A percentile compares a stretch with the other conserved stretches of the same genome.
Conservation (phyloP, 345 rosid species). For the Diplotaxis tenuifolia region DNA sequence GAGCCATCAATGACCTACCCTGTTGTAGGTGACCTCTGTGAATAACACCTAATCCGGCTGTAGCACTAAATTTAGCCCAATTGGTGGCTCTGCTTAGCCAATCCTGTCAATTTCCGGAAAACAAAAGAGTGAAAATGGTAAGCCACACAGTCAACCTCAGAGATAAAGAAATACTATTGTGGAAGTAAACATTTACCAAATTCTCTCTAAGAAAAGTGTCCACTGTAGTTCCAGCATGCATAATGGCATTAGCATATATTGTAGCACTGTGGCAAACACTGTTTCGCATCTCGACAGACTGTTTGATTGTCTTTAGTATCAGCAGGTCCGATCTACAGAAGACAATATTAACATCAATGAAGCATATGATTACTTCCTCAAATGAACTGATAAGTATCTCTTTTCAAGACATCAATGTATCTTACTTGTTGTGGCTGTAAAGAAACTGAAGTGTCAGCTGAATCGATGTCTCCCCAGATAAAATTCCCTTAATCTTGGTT, state of each 20-base stretch:
- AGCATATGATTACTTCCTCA: neutral
- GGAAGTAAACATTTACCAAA: constrained; percentile 48
- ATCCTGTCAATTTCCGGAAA: constrained; percentile 53
- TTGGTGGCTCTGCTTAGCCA: constrained; percentile 99
- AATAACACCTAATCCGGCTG: constrained; percentile 98
- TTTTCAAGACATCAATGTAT: constrained; percentile 1
- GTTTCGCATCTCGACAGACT: constrained; percentile 97
- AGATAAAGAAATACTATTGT: neutral
- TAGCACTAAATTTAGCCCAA: constrained; percentile 99
- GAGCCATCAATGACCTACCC: constrained; percentile 97
- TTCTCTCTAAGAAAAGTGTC: constrained; percentile 98
- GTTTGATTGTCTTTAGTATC: constrained; percentile 92
- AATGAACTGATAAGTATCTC: neutral
- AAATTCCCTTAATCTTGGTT: constrained; percentile 76
- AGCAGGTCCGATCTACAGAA: constrained; percentile 81
- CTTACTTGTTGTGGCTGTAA: constrained; percentile 89
- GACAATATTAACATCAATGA: constrained; percentile 21
- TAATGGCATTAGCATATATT: constrained; percentile 94
- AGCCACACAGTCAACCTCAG: constrained; percentile 5
- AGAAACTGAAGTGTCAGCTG: constrained; percentile 89
- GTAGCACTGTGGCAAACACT: constrained; percentile 99
- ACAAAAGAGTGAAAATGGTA: constrained; percentile 10
- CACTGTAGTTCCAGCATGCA: constrained; percentile 99
- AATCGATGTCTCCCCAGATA: constrained; percentile 95
- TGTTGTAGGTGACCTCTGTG: constrained; percentile 96